phyloP scores from a whole-genome alignment of 2,329 filamentous ascomycete genomes.

The Monilinia fructicola region DNA sequence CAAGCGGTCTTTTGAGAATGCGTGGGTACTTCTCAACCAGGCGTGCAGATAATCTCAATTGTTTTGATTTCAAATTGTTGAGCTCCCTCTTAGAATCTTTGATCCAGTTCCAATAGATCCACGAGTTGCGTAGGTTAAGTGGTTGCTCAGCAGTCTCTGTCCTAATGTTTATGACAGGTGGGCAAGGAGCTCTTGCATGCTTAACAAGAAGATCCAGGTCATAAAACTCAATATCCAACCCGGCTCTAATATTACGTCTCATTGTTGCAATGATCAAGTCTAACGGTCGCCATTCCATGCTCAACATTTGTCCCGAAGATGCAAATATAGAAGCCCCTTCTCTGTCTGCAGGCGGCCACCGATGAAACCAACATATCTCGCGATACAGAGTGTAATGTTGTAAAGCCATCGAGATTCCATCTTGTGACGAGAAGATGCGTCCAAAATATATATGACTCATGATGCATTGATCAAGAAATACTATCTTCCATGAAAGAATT shows the following conservation, averaged over 20 bases:
- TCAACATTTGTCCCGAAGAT: not conserved
- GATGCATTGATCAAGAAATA: constrained; percentile 14
- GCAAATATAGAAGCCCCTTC: not conserved
- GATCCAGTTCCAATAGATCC: constrained; percentile 14
- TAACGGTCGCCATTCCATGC: not conserved
- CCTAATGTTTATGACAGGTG: not conserved
- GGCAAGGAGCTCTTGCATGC: not conserved
- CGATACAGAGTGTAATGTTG: constrained; percentile 9
- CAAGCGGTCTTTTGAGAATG: constrained; percentile 2
- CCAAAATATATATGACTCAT: constrained; percentile 1
- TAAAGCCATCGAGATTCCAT: not conserved
- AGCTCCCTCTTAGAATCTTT: constrained; percentile 2
- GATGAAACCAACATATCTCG: constrained; percentile 5
- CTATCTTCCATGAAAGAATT: constrained; percentile 16
- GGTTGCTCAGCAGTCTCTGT: no score
- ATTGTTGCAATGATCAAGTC: not conserved
- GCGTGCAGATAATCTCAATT: not conserved
- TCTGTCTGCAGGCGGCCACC: not conserved
- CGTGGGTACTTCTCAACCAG: constrained; percentile 12
- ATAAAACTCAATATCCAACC: not conserved
- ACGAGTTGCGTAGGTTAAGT: not conserved
- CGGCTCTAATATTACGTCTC: not conserved
- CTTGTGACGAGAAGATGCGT: not conserved
- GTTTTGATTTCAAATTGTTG: constrained; percentile 2
- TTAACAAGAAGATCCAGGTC: constrained; percentile 13